Evolutionary conservation across 352 stramenopile genomes (phyloP), one percentile per base, ranked within the genome.

Genomic region (Pythium aristosporum): DNA sequence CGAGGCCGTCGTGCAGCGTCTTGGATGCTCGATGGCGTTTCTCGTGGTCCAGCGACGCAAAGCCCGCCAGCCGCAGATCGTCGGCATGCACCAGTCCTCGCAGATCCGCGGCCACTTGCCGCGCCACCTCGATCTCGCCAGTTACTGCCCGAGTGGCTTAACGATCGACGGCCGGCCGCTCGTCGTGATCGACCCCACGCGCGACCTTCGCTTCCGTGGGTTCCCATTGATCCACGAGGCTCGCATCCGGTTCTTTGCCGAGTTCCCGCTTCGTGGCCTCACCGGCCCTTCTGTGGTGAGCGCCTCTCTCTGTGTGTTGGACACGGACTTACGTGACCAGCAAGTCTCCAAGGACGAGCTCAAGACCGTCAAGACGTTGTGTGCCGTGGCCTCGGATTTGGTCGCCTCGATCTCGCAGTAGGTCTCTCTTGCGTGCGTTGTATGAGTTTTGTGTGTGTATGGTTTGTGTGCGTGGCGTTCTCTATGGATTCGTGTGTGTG

Each of bases 381-480:
- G 78, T n/a, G 84, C 80, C 41, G 73, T 91, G 34, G 78, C 75
- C 0, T 77, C 77, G 15, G 79, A 88, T 55, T 46, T 85, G 5
- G 67, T 91, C 41, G 44, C 77, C n/a, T 25, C 41, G 25, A 56
- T 57, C 28, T 23, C 18, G 13, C 15, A 48, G n/a, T 63, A 18
- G 25, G 37, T 16, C 5, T 15, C 48, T 48, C 10, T n/a, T 50
- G 1, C 7, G 20, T 39, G 41, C n/a, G 34, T 58, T 20, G 9
- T 20, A 8, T 57, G 50, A 21, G 16, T 18, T 44, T 13, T 50
- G 10, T 21, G 47, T 46, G 32, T 46, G 11, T 15, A 9, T 37
- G 41, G n/a, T 39, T 28, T 12, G 15, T 30, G 51, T 60, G 13
- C 59, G 21, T 53, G 36, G 42, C 63, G n/a, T 32, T 23, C 3